Evolutionary conservation across 768 basidiomycete species (phyloP).

Genomic region (Filobasidium wieringae): DNA sequence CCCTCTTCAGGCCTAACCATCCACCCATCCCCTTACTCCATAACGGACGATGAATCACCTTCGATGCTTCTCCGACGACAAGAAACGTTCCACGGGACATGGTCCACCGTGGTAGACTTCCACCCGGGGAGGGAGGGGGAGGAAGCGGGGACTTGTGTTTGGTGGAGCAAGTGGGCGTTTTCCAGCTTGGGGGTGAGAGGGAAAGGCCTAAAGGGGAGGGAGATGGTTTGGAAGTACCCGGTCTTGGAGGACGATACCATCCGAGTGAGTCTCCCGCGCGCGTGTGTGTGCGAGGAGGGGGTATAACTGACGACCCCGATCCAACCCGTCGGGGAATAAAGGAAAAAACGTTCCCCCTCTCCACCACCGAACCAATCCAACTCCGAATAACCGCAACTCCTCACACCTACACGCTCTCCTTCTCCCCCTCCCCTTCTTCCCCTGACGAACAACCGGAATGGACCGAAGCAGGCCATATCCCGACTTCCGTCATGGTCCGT

Average conservation of each 20-base stretch:
- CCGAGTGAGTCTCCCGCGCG: background rate
- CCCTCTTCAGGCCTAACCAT: slow-evolving; percentile 11
- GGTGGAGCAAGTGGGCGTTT: slow-evolving; percentile 14
- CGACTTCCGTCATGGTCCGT: background rate
- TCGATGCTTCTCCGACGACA: slow-evolving; percentile 17
- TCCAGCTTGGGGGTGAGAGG: slow-evolving; percentile 14
- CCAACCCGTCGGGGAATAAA: background rate
- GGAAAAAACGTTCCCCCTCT: background rate
- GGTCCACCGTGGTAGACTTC: slow-evolving; percentile 5
- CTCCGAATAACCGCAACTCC: slow-evolving; percentile 1
- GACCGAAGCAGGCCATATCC: slow-evolving; percentile 2
- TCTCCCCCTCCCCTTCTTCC: background rate
- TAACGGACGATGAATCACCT: slow-evolving; percentile 11
- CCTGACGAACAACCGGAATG: background rate
- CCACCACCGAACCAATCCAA: background rate
- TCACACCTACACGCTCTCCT: slow-evolving; percentile 1
- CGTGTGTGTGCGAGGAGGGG: background rate
- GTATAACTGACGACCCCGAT: background rate
- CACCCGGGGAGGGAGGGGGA: slow-evolving; percentile 3
- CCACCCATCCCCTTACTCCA: slow-evolving; percentile 10
- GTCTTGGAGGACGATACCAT: slow-evolving; percentile 4
- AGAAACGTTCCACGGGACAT: slow-evolving; percentile 12
- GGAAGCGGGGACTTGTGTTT: slow-evolving; percentile 16
- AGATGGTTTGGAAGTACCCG: slow-evolving; percentile 7
- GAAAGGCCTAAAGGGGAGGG: background rate